Base-by-base conservation (phyloP, 2,329 filamentous ascomycete genomes). In the Ophiostoma tasmaniense region DNA sequence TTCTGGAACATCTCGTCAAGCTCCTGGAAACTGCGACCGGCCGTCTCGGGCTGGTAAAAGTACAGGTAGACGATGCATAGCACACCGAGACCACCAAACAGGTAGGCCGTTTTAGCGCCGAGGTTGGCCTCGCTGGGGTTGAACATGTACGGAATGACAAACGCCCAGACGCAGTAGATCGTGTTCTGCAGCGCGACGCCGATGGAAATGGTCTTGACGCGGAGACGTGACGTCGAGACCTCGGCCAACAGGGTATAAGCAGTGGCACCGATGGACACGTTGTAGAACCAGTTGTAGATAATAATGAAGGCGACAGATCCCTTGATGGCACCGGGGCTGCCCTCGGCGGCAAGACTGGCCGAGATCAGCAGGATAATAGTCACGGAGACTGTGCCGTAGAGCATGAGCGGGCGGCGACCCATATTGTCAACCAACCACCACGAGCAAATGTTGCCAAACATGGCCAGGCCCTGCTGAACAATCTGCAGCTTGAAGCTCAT, bases 11-110 rank as follows among this genome's bases (percentile, higher is more conserved):
- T 82, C 50, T 78, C 78, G 64, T 82, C 80, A 50, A 84, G 74
- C 75, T 84, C 81, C 74, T 84, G 81, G 66, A 83, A 78, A 17
- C 80, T 82, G 69, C 80, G 78, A 33, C 78, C 77, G 67, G 78
- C 78, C 2, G 80, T 82, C 73, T 82, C 81, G 0, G 81, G 80
- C 37, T 81, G 78, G 67, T 81, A 76, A 68, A 83, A 78, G 72
- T 80, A 84, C 14, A 82, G 22, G 70, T 73, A 78, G 30, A 75
- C 71, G n/a, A 75, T 70, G 62, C 70, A 75, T 17, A 76, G 25
- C 2, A 76, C 67, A 52, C 73, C 71, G 6, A 78, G 72, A 0
- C 74, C 75, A 5, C 77, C 77, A 71, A 78, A 80, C 33, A 80
- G 75, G 69, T 79, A 79, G 1, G 74, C 73, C 8, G 77, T 75